phyloP scores from a whole-genome alignment of 306 rosid genomes.

The Spatholobus suberectus region DNA sequence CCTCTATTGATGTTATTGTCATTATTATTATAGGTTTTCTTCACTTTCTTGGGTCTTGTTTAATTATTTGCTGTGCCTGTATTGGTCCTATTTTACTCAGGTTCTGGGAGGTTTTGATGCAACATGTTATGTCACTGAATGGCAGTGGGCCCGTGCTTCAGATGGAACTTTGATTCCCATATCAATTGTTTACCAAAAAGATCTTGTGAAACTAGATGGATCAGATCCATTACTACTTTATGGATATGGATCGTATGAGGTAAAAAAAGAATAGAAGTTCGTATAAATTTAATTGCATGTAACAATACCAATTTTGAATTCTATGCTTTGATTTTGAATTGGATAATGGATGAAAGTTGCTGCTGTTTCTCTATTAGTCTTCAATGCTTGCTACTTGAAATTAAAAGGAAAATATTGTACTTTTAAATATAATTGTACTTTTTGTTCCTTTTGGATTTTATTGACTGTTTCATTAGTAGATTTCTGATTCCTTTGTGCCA shows the following conservation, averaged over 20 bases:
- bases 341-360: slow-evolving; percentile 25
- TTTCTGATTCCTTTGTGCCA: slow-evolving; percentile 25
- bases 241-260: slow-evolving; percentile 99
- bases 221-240: slow-evolving; percentile 88
- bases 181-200: slow-evolving; percentile 83
- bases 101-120: slow-evolving; percentile 90
- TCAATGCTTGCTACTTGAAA: slow-evolving; percentile 30
- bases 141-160: slow-evolving; percentile 80
- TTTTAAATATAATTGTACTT: slow-evolving; percentile 4
- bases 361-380: not conserved
- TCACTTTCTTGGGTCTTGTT: slow-evolving; percentile 28
- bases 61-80: slow-evolving; percentile 9
- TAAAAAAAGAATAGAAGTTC: slow-evolving; percentile 36
- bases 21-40: not conserved
- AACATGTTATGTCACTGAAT: slow-evolving; percentile 78
- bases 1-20: not conserved
- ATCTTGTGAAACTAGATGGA: slow-evolving; percentile 87
- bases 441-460: not conserved
- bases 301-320: slow-evolving; percentile 28
- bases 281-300: slow-evolving; percentile 27
- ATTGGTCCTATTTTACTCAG: slow-evolving; percentile 51
- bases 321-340: slow-evolving; percentile 27
- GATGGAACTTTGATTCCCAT: slow-evolving; percentile 89
- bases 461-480: slow-evolving; percentile 16
- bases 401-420: not conserved